phyloP scores from a whole-genome alignment of 2,329 filamentous ascomycete genomes.

The Ascosphaera apis region DNA sequence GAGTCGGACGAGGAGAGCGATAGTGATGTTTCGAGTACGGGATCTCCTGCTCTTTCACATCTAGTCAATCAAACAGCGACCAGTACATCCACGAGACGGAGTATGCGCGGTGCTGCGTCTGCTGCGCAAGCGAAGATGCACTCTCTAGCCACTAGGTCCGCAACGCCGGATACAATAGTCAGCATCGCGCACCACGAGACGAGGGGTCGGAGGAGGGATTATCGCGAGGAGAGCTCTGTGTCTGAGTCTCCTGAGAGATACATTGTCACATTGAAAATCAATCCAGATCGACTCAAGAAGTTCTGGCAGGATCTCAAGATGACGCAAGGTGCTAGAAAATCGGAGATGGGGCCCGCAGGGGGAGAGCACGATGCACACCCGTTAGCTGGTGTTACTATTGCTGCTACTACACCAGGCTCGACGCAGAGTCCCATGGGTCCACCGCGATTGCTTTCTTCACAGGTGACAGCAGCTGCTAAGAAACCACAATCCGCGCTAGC shows the following conservation, averaged over 20 bases:
- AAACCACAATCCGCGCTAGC: slow-evolving; percentile 12
- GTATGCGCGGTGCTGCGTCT: slow-evolving; percentile 70
- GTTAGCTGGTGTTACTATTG: no score
- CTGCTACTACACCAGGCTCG: not conserved
- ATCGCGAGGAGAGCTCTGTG: slow-evolving; percentile 48
- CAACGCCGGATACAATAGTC: slow-evolving; percentile 54
- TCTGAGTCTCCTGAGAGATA: slow-evolving; percentile 42
- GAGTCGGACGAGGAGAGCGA: slow-evolving; percentile 81
- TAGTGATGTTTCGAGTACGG: slow-evolving; percentile 65
- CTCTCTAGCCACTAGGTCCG: slow-evolving; percentile 45
- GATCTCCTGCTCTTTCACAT: slow-evolving; percentile 60
- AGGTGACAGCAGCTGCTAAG: slow-evolving; percentile 8
- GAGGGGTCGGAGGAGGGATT: slow-evolving; percentile 40
- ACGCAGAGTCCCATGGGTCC: slow-evolving; percentile 17
- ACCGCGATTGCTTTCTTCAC: slow-evolving; percentile 8
- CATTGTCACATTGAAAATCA: slow-evolving; percentile 53
- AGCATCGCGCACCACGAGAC: slow-evolving; percentile 48
- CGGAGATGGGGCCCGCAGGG: no score
- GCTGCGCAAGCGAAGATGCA: slow-evolving; percentile 71
- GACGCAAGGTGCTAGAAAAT: no score
- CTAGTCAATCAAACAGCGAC: slow-evolving; percentile 24
- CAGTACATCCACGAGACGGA: slow-evolving; percentile 65
- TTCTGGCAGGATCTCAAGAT: slow-evolving; percentile 33
- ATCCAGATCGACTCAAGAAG: slow-evolving; percentile 46
- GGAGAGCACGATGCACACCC: slow-evolving; percentile 12